Percentiles rank a stretch among this genome's conserved stretches.
These are phyloP conservation scores for Vitis hybrid DNA, from an alignment of 177 flowering plant genomes.

Conservation along the genomic window DNA sequence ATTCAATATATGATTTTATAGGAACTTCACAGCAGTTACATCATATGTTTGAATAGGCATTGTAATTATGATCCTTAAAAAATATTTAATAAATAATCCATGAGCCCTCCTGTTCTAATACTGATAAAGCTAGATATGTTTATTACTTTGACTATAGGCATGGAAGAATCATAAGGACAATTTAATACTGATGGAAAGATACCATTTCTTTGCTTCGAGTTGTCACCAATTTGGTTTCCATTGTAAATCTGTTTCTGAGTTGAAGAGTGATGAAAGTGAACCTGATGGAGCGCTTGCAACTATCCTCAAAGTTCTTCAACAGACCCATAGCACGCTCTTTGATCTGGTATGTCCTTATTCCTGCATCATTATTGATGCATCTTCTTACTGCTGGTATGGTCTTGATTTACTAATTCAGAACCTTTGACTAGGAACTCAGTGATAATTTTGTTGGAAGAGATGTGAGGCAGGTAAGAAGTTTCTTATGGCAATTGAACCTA, in stretches of 20 bases:
- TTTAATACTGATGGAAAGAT: constrained; percentile 72
- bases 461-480: constrained; percentile 61
- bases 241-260: constrained; percentile 61
- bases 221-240: constrained; percentile 55
- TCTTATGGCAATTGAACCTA: too few species aligned
- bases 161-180: constrained; percentile 72
- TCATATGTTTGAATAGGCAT: too few species aligned
- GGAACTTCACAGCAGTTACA: too few species aligned
- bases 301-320: constrained; percentile 65
- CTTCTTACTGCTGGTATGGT: background rate
- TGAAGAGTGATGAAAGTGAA: constrained; percentile 77
- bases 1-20: too few species aligned
- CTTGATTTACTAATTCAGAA: constrained; percentile 5
- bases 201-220: constrained; percentile 83
- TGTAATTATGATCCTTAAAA: too few species aligned
- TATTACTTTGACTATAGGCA: constrained; percentile 35
- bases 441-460: constrained; percentile 45
- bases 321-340: constrained; percentile 57
- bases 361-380: background rate
- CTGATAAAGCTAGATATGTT: background rate
- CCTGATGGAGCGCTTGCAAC: constrained; percentile 76
- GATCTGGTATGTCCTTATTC: constrained; percentile 36
- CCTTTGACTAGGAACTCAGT: constrained; percentile 38
- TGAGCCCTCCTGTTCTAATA: too few species aligned
- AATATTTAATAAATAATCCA: too few species aligned